phyloP scores from a whole-genome alignment of 768 basidiomycete genomes.

The Tricholomella constricta region DNA sequence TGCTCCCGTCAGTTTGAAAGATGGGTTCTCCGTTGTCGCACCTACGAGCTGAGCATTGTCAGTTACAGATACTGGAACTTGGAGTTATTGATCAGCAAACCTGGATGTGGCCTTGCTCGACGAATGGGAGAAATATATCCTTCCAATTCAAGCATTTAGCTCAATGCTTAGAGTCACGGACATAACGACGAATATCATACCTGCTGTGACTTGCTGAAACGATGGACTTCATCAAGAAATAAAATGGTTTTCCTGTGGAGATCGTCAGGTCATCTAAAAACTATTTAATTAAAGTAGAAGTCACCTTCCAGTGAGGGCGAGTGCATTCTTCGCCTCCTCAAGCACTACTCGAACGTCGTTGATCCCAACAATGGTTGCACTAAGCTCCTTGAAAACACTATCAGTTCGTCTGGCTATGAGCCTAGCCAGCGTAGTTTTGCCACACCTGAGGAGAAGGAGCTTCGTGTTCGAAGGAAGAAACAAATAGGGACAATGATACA shows the following conservation, averaged over 20 bases:
- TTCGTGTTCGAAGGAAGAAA: neutral
- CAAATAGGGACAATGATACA: neutral
- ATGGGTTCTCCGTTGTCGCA: conserved; percentile 89
- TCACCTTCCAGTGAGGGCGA: conserved; percentile 67
- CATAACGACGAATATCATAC: conserved; percentile 29
- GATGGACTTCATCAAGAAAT: conserved; percentile 86
- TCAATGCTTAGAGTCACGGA: conserved; percentile 2
- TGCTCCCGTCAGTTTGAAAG: conserved; percentile 76
- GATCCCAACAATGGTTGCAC: conserved; percentile 69
- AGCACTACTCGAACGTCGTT: conserved; percentile 73
- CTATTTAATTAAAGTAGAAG: conserved; percentile 3
- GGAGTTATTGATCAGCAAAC: conserved; percentile 28
- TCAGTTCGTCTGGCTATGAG: conserved; percentile 62
- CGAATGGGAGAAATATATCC: conserved; percentile 80
- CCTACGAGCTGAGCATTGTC: conserved; percentile 60
- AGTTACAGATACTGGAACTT: neutral
- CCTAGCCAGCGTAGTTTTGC: conserved; percentile 77
- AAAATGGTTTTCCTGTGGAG: conserved; percentile 62
- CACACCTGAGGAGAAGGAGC: conserved; percentile 43
- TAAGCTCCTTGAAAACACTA: conserved; percentile 72
- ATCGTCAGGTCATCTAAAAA: conserved; percentile 6
- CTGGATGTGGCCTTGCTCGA: conserved; percentile 78
- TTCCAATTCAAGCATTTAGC: conserved; percentile 23
- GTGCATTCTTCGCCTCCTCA: conserved; percentile 70
- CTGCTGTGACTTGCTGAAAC: conserved; percentile 74